Percentiles rank a stretch among this genome's conserved stretches.
Conservation (phyloP, 192 early-diverging fungal genomes). For the Jimgerdemannia flammicorona region DNA sequence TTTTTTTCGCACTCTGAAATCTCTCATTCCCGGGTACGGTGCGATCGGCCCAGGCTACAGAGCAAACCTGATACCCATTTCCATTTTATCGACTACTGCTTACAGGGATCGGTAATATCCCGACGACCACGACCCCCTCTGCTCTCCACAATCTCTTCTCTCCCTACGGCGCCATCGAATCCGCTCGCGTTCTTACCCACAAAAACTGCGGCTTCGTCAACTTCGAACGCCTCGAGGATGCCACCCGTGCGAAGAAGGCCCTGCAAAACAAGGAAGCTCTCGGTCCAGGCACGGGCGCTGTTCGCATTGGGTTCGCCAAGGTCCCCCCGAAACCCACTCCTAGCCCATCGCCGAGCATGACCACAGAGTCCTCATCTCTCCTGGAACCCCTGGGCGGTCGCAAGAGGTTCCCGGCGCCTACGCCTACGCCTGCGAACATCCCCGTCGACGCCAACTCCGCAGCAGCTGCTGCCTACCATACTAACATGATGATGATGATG, state of each 20-base stretch:
- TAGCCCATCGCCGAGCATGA: constrained; percentile 21
- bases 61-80: not conserved
- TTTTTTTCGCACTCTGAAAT: no score
- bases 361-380: not conserved
- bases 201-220: constrained; percentile 99
- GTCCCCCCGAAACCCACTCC: constrained; percentile 61
- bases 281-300: constrained; percentile 61
- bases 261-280: constrained; percentile 89
- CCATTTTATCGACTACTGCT: not conserved
- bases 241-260: constrained; percentile 77
- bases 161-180: constrained; percentile 86
- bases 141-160: constrained; percentile 73
- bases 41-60: not conserved
- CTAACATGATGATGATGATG: constrained; percentile 14
- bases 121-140: constrained; percentile 67
- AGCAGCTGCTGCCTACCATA: not conserved
- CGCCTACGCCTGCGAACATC: constrained; percentile 10
- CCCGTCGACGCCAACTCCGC: not conserved
- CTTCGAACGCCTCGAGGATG: constrained; percentile 87
- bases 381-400: not conserved
- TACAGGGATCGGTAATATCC: constrained; percentile 92
- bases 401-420: constrained; percentile 1
- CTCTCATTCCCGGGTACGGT: no score
- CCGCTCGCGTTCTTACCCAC: constrained; percentile 89
- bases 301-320: constrained; percentile 96